A percentile compares a stretch with the other conserved stretches of the same genome.
Evolutionary conservation across 768 basidiomycete genomes (phyloP).

Genomic region (Dacryopinax spathularia): DNA sequence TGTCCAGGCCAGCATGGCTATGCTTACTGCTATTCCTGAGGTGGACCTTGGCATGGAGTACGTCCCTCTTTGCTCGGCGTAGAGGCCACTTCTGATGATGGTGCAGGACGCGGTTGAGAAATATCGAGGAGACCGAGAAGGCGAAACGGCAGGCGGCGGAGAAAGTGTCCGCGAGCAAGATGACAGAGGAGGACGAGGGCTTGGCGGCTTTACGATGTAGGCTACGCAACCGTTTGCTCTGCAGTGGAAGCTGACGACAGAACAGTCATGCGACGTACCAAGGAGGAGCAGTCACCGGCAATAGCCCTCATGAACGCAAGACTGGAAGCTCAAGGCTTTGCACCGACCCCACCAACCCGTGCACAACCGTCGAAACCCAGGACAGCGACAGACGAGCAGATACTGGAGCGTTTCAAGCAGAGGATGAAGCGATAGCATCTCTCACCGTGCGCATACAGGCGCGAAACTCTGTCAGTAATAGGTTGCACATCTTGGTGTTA

Average conservation of each 20-base stretch:
- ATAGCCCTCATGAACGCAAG: slow-evolving; percentile 78
- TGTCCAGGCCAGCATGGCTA: slow-evolving; percentile 82
- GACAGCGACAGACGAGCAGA: slow-evolving; percentile 80
- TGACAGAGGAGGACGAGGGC: slow-evolving; percentile 61
- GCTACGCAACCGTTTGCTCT: slow-evolving; percentile 21
- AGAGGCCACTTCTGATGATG: not conserved
- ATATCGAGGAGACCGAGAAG: slow-evolving; percentile 95
- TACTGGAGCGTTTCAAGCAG: slow-evolving; percentile 97
- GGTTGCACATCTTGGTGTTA: slow-evolving; percentile 5
- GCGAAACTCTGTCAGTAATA: too few relatives aligned
- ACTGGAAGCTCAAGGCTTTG: slow-evolving; percentile 60
- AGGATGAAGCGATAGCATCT: slow-evolving; percentile 43
- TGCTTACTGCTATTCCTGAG: slow-evolving; percentile 96
- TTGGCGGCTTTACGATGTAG: slow-evolving; percentile 76
- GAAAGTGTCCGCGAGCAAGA: slow-evolving; percentile 39
- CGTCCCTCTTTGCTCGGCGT: slow-evolving; percentile 24
- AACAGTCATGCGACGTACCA: slow-evolving; percentile 70
- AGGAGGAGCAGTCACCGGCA: slow-evolving; percentile 71
- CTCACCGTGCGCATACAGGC: too few relatives aligned
- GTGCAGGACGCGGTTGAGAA: slow-evolving; percentile 67
- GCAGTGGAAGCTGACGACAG: not conserved
- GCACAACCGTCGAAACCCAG: slow-evolving; percentile 29
- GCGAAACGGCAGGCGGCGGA: slow-evolving; percentile 79
- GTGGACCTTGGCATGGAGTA: slow-evolving; percentile 98
- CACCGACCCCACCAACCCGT: slow-evolving; percentile 5